Evolutionary conservation across 352 stramenopile species (phyloP).

Genomic region (Elongisporangium undulatum): DNA sequence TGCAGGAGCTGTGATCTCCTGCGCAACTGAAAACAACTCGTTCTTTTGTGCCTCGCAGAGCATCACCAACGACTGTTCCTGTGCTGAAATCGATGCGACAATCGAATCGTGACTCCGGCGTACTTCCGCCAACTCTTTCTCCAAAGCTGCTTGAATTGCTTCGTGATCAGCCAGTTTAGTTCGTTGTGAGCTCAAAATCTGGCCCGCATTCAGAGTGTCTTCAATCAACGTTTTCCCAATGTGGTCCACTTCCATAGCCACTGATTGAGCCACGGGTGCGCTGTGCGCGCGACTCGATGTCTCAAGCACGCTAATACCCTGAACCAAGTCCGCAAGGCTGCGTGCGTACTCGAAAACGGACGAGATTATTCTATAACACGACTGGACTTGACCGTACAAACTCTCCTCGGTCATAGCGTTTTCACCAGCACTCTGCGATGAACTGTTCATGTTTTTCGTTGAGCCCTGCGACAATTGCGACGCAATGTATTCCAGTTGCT

Average conservation of each 20-base stretch:
- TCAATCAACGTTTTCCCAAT: constrained; percentile 27
- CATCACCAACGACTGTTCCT: constrained; percentile 7
- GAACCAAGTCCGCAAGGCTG: constrained; percentile 41
- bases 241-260: constrained; percentile 45
- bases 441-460: background rate
- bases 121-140: constrained; percentile 13
- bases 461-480: constrained; percentile 16
- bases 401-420: constrained; percentile 6
- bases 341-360: constrained; percentile 33
- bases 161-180: constrained; percentile 5
- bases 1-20: constrained; percentile 6
- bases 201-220: constrained; percentile 10
- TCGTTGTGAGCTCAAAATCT: constrained; percentile 6
- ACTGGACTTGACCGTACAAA: constrained; percentile 30
- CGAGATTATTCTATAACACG: constrained; percentile 25
- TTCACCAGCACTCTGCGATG: background rate
- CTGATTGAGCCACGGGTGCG: constrained; percentile 1
- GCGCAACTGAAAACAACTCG: constrained; percentile 3
- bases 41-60: constrained; percentile 15
- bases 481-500: constrained; percentile 48
- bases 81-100: constrained; percentile 5
- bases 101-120: constrained; percentile 7
- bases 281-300: constrained; percentile 26
- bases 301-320: constrained; percentile 45
- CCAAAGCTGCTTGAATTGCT: background rate